Evolutionary conservation across 106 monocot genomes (phyloP), one percentile per base, ranked within the genome.

Genomic region (Gastrodia elata): DNA sequence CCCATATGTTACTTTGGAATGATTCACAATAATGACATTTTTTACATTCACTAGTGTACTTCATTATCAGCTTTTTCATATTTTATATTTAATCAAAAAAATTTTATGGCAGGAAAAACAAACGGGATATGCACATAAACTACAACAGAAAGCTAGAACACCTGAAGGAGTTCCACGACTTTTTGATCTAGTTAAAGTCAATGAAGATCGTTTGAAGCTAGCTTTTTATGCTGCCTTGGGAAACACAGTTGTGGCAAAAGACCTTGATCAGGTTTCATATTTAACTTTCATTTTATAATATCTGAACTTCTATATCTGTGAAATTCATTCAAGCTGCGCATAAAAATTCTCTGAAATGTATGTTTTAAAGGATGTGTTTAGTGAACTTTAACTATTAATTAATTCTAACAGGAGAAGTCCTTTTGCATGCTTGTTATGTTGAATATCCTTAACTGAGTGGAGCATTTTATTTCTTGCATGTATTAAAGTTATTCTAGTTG

Each of bases 111-210:
- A 97, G 97, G 97, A 97, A 74, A 93, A 93, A 86, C 97, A 97
- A 84, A 64, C 28, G 26, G 77, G 83, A 56, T 83, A 82, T 73
- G 41, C 81, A 46, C 74, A 72, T 20, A 88, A 80, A 73, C 26
- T 93, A 78, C 88, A 88, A 15, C 81, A 87, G 71, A 90, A 75
- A 71, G 84, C 85, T 34, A 82, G 83, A 70, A 88, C 93, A 8
- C 97, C 91, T 72, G 96, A 93, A 84, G 88, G 87, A 30, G 97
- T 93, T 84, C 93, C 90, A 57, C 91, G 97, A 58, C 86, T 98
- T 72, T 98, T 98, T 87, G 97, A 98, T 82, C 75, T 98, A 34
- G 84, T 98, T 40, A 84, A 59, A 16, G 87, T 93, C 18, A 82
- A 93, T 38, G 84, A 91, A 82, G 88, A 86, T 41, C 77, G 59